Percentiles rank a stretch among this genome's conserved stretches.
Conservation (phyloP, 805 yeast species). For the Torulaspora franciscae region DNA sequence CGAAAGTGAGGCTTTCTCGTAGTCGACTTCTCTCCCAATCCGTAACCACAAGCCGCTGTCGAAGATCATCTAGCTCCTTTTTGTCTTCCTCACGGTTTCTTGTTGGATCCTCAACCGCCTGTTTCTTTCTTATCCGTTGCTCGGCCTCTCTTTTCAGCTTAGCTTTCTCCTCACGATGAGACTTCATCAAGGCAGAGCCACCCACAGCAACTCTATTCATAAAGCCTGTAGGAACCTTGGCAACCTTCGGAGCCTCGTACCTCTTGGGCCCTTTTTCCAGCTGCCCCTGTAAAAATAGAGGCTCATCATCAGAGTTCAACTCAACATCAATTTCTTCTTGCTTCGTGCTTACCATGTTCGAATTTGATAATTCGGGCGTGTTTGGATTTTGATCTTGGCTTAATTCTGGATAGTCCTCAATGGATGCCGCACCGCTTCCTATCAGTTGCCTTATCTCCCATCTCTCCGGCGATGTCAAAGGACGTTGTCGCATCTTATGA, state of each 20-base stretch:
- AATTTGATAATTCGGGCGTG: conserved; percentile 78
- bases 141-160: conserved; percentile 45
- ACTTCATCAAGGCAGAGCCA: conserved; percentile 65
- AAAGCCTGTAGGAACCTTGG: conserved; percentile 74
- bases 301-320: conserved; percentile 54
- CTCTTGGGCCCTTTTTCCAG: conserved; percentile 23
- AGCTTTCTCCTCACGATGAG: conserved; percentile 55
- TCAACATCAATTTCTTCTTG: conserved; percentile 66
- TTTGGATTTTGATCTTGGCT: conserved; percentile 38
- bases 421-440: conserved; percentile 67
- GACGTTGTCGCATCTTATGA: conserved; percentile 31
- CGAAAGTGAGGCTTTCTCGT: conserved; percentile 33
- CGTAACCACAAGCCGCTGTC: conserved; percentile 26
- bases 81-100: conserved; percentile 15
- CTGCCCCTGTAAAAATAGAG: conserved; percentile 62
- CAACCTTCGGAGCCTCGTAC: conserved; percentile 53
- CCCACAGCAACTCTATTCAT: conserved; percentile 67
- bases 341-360: conserved; percentile 45
- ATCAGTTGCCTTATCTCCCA: conserved; percentile 87
- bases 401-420: conserved; percentile 65
- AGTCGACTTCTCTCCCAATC: conserved; percentile 34
- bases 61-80: conserved; percentile 17
- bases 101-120: conserved; percentile 32
- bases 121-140: conserved; percentile 35
- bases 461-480: conserved; percentile 77